Evolutionary conservation across 768 basidiomycete species (phyloP).

Genomic region (Boletus rubescentipes): DNA sequence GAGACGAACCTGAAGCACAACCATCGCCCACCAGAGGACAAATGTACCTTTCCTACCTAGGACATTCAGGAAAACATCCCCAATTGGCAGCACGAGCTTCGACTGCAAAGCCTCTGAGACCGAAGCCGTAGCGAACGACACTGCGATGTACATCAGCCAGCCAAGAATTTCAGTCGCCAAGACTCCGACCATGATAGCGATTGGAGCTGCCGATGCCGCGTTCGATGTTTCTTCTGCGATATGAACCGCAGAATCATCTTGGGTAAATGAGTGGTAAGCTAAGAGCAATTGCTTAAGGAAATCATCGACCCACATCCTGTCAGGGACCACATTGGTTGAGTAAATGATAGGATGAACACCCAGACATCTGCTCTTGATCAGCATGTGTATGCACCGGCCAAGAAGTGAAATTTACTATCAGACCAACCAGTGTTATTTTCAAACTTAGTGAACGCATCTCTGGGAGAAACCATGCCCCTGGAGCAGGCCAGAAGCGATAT

Average conservation of each 20-base stretch:
- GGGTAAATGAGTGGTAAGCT: neutral
- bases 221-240: conserved; percentile 48
- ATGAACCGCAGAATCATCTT: conserved; percentile 49
- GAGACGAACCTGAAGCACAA: conserved; percentile 39
- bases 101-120: conserved; percentile 35
- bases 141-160: conserved; percentile 42
- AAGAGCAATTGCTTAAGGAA: neutral
- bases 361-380: conserved; percentile 11
- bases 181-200: conserved; percentile 45
- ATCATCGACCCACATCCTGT: conserved; percentile 11
- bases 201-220: conserved; percentile 42
- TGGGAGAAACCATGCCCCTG: conserved; percentile 14
- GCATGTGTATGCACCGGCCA: neutral
- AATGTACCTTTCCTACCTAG: conserved; percentile 43
- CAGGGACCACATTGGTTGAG: conserved; percentile 25
- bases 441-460: conserved; percentile 22
- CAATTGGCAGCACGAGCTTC: conserved; percentile 39
- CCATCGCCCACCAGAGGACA: conserved; percentile 44
- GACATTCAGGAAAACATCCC: conserved; percentile 40
- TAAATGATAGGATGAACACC: conserved; percentile 27
- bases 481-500: conserved; percentile 21
- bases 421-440: conserved; percentile 29
- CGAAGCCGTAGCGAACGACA: conserved; percentile 43
- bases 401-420: conserved; percentile 5
- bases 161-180: conserved; percentile 40